phyloP scores from a whole-genome alignment of 1,139 yeast species.

The Candida tropicalis region DNA sequence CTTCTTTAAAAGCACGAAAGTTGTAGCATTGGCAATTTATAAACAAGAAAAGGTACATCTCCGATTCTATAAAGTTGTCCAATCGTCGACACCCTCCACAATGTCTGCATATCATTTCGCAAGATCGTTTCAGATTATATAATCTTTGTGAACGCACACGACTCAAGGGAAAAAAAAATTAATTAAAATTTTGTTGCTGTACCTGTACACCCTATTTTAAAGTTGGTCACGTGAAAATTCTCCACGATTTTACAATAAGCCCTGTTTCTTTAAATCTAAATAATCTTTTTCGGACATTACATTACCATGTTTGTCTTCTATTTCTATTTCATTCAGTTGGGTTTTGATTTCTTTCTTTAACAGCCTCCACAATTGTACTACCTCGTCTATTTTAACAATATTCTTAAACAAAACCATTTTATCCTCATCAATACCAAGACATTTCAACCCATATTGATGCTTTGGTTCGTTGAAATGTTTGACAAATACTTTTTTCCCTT shows the following conservation, averaged over 20 bases:
- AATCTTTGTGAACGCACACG: too few relatives aligned
- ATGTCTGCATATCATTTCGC: too few relatives aligned
- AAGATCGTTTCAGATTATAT: too few relatives aligned
- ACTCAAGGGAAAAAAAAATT: too few relatives aligned
- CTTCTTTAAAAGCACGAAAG: too few relatives aligned
- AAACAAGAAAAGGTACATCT: too few relatives aligned
- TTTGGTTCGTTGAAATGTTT: slow-evolving; percentile 71
- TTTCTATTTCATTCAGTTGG: slow-evolving; percentile 52
- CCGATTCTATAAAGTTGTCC: too few relatives aligned
- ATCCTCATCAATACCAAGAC: slow-evolving; percentile 65
- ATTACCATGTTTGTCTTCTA: slow-evolving; percentile 91
- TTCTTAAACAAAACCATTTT: slow-evolving; percentile 56
- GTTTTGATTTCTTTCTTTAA: slow-evolving; percentile 42
- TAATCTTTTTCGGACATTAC: slow-evolving; percentile 86
- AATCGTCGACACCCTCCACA: too few relatives aligned
- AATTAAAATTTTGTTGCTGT: too few relatives aligned
- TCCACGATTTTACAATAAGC: slow-evolving; percentile 43
- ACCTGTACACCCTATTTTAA: too few relatives aligned
- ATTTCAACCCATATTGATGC: slow-evolving; percentile 74
- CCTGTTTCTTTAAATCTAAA: slow-evolving; percentile 83
- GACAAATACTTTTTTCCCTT: slow-evolving; percentile 72
- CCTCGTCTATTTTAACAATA: slow-evolving; percentile 70
- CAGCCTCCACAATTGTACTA: slow-evolving; percentile 55
- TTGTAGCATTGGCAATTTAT: too few relatives aligned
- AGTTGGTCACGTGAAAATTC: too few relatives aligned